Conservation (phyloP, 768 basidiomycete genomes). For the Hebeloma cylindrosporum region DNA sequence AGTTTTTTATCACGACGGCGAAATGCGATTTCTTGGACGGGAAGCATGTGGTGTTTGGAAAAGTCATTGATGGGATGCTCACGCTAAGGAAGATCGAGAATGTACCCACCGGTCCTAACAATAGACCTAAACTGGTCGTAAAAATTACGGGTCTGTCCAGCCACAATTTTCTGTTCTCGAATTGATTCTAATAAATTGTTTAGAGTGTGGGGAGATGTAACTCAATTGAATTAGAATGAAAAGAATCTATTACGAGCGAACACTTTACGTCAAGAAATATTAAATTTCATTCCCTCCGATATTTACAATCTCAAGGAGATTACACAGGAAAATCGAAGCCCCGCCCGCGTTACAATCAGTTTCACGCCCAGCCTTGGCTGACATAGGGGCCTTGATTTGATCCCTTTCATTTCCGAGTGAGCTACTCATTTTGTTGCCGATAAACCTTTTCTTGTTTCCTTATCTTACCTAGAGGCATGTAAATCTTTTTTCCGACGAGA, state of each 20-base stretch:
- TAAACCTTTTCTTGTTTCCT: too few relatives aligned
- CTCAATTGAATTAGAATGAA: neutral
- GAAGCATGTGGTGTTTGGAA: slow-evolving; percentile 92
- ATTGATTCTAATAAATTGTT: neutral
- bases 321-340: too few relatives aligned
- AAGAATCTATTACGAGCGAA: neutral
- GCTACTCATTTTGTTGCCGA: too few relatives aligned
- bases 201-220: slow-evolving; percentile 65
- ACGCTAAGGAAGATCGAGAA: slow-evolving; percentile 96
- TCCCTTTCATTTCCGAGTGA: too few relatives aligned
- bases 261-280: slow-evolving; percentile 13
- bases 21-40: slow-evolving; percentile 95
- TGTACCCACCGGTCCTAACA: slow-evolving; percentile 88
- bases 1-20: slow-evolving; percentile 97
- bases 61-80: slow-evolving; percentile 90
- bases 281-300: slow-evolving; percentile 4
- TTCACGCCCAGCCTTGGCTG: too few relatives aligned
- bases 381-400: too few relatives aligned
- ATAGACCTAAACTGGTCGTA: slow-evolving; percentile 83
- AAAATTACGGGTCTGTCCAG: slow-evolving; percentile 74
- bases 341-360: too few relatives aligned
- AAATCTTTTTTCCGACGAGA: too few relatives aligned
- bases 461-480: too few relatives aligned
- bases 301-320: too few relatives aligned
- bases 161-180: neutral